Conservation (phyloP, 1,284 basidiomycete species). For the Cutaneotrichosporon dermatis region DNA sequence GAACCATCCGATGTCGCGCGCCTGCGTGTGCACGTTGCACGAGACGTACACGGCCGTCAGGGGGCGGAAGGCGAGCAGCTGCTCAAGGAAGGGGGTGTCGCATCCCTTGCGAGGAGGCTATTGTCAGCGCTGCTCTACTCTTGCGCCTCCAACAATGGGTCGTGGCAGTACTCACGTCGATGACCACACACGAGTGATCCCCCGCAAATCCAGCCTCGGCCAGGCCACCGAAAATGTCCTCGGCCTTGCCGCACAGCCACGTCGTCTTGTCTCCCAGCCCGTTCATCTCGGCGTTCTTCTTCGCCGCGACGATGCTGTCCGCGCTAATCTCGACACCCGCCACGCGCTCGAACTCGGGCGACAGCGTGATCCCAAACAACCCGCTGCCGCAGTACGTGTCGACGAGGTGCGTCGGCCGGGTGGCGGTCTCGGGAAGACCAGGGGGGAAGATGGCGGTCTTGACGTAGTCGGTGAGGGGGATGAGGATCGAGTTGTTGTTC, state of each 20-base stretch:
- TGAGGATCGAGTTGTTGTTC: constrained; percentile 92
- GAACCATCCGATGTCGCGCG: constrained; percentile 25
- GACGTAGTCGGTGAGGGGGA: constrained; percentile 77
- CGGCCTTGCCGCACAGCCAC: constrained; percentile 56
- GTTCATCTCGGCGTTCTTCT: constrained; percentile 75
- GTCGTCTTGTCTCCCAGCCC: constrained; percentile 44
- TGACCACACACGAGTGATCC: constrained; percentile 40
- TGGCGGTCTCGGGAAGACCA: constrained; percentile 10
- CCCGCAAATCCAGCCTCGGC: constrained; percentile 39
- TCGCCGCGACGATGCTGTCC: constrained; percentile 72
- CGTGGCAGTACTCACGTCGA: constrained; percentile 42
- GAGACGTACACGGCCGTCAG: constrained; percentile 80
- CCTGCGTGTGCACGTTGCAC: constrained; percentile 71
- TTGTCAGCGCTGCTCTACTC: neutral
- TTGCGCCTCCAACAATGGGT: too few species aligned
- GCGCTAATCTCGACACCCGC: constrained; percentile 81
- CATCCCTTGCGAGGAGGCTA: constrained; percentile 87
- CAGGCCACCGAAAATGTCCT: constrained; percentile 53
- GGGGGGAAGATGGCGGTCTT: constrained; percentile 63
- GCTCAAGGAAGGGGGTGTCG: constrained; percentile 72
- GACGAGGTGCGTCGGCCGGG: constrained; percentile 69
- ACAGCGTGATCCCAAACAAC: constrained; percentile 84
- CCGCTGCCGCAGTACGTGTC: constrained; percentile 88
- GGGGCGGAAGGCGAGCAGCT: constrained; percentile 68
- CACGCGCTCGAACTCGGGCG: constrained; percentile 69